A percentile compares a stretch with the other conserved stretches of the same genome.
Conservation (phyloP, 2,329 filamentous ascomycete species). For the Ascochyta rabiei region DNA sequence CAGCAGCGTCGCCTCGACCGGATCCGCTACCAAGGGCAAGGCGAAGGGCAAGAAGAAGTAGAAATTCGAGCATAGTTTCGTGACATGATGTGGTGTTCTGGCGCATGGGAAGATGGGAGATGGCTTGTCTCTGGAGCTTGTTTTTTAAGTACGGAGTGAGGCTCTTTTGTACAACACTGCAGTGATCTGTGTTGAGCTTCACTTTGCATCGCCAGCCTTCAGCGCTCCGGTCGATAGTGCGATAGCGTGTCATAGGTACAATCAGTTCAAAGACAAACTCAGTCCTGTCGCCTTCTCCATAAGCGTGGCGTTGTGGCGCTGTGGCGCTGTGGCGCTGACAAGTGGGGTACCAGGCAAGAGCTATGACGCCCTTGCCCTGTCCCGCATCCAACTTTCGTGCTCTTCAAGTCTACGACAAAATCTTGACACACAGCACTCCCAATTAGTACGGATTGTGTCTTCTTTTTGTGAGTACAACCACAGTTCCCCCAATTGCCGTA, state of each 20-base stretch:
- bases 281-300: neutral
- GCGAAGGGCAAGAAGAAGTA: conserved; percentile 59
- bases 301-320: neutral
- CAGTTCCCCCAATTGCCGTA: neutral
- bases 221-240: neutral
- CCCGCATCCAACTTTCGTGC: conserved; percentile 15
- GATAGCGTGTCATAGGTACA: neutral
- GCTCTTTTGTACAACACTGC: conserved; percentile 9
- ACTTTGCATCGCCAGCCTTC: neutral
- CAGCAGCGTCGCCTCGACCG: conserved; percentile 82
- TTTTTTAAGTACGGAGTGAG: neutral
- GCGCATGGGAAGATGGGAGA: conserved; percentile 9
- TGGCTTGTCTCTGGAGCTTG: neutral
- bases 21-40: conserved; percentile 60
- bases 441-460: neutral
- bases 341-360: conserved; percentile 8
- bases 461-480: neutral
- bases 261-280: neutral
- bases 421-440: neutral
- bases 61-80: neutral
- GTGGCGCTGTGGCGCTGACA: neutral
- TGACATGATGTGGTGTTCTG: conserved; percentile 23
- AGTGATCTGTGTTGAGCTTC: neutral
- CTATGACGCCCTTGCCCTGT: conserved; percentile 12
- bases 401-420: neutral